Evolutionary conservation across 495 filamentous ascomycete species (phyloP), one percentile per base, ranked within the genome.

Genomic region (Aspergillus leporis): DNA sequence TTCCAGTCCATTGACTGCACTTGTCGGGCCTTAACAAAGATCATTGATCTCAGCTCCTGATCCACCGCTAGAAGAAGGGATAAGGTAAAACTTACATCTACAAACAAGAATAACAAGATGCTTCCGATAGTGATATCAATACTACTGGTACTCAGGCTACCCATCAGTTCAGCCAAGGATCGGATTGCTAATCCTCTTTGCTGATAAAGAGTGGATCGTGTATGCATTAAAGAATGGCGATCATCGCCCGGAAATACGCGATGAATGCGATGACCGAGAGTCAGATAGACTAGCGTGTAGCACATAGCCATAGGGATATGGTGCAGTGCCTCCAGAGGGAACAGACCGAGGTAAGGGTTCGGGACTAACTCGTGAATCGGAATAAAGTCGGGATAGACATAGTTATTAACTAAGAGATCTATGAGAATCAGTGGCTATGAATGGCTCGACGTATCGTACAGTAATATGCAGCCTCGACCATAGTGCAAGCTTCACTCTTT

Each of bases 101-200:
- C 32, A 23, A 56, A 56, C 10, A 56, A 21, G 16, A 56, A 30
- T 25, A 56, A 31, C 54, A 56, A 22, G 6, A 56, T 51, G 14
- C 66, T 58, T 9, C 58, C 63, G 38, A 71, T 49, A 14, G 62
- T 54, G 28, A 57, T 57, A 54, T 74, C 58, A 40, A 59, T 51
- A 5, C 49, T 58, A 8, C 62, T 46, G 21, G 30, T 60, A 14
- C 59, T 53, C 38, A 60, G 59, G 0, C 38, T 43, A 16, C 49
- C 53, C 18, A 73, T 63, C 7, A 66, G 58, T 22, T 69, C 62
- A 47, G 52, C 61, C 13, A 68, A 49, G 10, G 65, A 68, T 21
- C 63, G 70, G 25, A 73, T 57, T 16, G 64, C 63, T 16, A 58
- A 23, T 22, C 72, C 72, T n/a, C 72, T 62, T 59, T 70, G 66